Conservation (phyloP, 805 yeast species). For the Myxozyma sirexii region DNA sequence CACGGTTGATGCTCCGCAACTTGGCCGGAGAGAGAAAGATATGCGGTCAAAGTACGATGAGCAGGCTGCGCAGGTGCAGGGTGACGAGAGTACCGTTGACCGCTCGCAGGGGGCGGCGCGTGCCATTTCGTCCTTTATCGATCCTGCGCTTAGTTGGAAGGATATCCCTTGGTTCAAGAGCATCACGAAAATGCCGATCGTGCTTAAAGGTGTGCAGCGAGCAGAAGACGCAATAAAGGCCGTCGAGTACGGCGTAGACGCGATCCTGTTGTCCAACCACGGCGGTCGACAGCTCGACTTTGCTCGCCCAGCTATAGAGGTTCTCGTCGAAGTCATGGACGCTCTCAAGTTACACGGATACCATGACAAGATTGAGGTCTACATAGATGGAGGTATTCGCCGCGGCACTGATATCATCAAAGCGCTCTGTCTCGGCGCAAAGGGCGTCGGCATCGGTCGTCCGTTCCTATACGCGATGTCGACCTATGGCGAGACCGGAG, state of each 20-base stretch:
- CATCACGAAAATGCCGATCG: slow-evolving; percentile 64
- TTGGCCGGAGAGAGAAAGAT: slow-evolving; percentile 91
- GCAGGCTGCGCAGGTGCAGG: slow-evolving; percentile 49
- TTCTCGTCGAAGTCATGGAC: slow-evolving; percentile 72
- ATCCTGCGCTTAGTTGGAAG: slow-evolving; percentile 65
- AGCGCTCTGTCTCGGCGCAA: slow-evolving; percentile 76
- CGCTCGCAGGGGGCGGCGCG: slow-evolving; percentile 81
- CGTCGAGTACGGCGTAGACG: slow-evolving; percentile 68
- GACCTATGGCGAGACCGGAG: slow-evolving; percentile 80
- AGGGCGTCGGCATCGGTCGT: slow-evolving; percentile 73
- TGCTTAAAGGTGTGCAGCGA: slow-evolving; percentile 83
- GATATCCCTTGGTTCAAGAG: slow-evolving; percentile 60
- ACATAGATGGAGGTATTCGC: slow-evolving; percentile 75
- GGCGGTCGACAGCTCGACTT: slow-evolving; percentile 90
- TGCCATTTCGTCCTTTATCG: slow-evolving; percentile 84
- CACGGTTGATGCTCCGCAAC: slow-evolving; percentile 90
- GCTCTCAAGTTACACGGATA: slow-evolving; percentile 39
- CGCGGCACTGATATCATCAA: slow-evolving; percentile 78
- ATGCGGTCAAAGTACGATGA: slow-evolving; percentile 64
- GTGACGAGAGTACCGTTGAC: slow-evolving; percentile 54
- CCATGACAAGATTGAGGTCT: slow-evolving; percentile 59
- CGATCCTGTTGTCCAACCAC: slow-evolving; percentile 83
- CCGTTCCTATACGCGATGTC: slow-evolving; percentile 77
- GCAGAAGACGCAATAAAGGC: slow-evolving; percentile 78
- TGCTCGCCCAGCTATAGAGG: slow-evolving; percentile 71